Evolutionary conservation across 2,329 filamentous ascomycete species (phyloP).

Genomic region (Neodidymelliopsis sp.): DNA sequence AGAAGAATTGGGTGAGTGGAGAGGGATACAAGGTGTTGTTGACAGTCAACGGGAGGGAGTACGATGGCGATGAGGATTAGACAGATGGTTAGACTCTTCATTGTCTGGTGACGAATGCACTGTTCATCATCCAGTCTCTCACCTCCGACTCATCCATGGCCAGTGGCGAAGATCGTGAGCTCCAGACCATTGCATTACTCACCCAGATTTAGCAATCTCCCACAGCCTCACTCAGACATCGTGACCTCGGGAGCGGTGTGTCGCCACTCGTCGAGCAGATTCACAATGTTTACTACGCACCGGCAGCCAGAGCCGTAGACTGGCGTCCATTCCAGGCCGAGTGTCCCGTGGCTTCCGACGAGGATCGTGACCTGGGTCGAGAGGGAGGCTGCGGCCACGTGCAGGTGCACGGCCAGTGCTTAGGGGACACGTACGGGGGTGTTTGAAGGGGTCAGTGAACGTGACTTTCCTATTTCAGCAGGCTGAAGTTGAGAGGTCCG

Average conservation of each 20-base stretch:
- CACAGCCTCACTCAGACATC: constrained; percentile 19
- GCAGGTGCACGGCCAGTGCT: constrained; percentile 33
- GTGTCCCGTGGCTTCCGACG: background rate
- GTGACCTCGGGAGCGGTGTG: constrained; percentile 41
- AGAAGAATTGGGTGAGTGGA: constrained; percentile 48
- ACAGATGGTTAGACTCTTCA: background rate
- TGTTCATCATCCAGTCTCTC: background rate
- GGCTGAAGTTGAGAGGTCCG: too few species aligned
- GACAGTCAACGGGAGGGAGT: constrained; percentile 38
- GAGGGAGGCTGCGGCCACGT: constrained; percentile 29
- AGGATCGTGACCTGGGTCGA: constrained; percentile 25
- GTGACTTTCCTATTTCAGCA: too few species aligned
- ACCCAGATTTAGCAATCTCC: constrained; percentile 9
- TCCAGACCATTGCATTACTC: constrained; percentile 8
- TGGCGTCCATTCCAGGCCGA: background rate
- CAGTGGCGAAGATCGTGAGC: constrained; percentile 32
- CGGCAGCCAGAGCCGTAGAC: background rate
- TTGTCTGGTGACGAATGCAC: background rate
- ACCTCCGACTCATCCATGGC: constrained; percentile 4
- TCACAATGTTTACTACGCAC: constrained; percentile 8
- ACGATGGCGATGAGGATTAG: constrained; percentile 24
- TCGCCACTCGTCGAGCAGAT: constrained; percentile 17
- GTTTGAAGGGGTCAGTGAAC: constrained; percentile 10
- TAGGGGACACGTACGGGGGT: constrained; percentile 38
- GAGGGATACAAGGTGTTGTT: constrained; percentile 40